These are phyloP conservation scores for Mycena polygramma DNA, from an alignment of 768 basidiomycete genomes.

Conservation along the genomic window DNA sequence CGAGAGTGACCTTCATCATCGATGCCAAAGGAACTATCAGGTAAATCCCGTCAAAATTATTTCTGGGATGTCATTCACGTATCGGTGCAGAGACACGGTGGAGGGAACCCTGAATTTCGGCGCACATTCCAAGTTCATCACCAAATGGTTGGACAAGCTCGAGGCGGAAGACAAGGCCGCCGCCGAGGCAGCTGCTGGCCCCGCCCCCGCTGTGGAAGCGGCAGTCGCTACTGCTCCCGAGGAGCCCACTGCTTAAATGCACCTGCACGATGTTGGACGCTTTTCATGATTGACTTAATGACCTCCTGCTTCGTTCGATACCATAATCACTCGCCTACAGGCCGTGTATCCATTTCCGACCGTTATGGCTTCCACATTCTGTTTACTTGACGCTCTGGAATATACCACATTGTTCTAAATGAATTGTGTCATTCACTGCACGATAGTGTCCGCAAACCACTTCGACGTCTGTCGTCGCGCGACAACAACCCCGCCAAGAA, in stretches of 20 bases:
- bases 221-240: constrained; percentile 12
- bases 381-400: neutral
- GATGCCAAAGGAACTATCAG: constrained; percentile 77
- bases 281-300: constrained; percentile 11
- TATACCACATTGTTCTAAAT: neutral
- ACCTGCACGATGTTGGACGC: neutral
- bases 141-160: constrained; percentile 72
- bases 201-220: constrained; percentile 20
- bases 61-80: neutral
- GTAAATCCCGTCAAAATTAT: constrained; percentile 50
- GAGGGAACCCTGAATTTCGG: constrained; percentile 73
- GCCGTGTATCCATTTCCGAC: neutral
- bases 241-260: constrained; percentile 4
- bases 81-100: constrained; percentile 63
- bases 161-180: constrained; percentile 52
- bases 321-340: constrained; percentile 4
- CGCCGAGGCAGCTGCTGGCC: neutral
- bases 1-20: constrained; percentile 83
- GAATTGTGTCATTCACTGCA: neutral
- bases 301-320: constrained; percentile 27
- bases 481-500: constrained; percentile 60
- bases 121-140: constrained; percentile 80
- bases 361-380: neutral
- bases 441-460: constrained; percentile 46
- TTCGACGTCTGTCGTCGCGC: constrained; percentile 50